Percentiles rank a stretch among this genome's conserved stretches.
phyloP scores from a whole-genome alignment of 2,329 filamentous ascomycete genomes.

The Ophiocordyceps camponoti-floridani region DNA sequence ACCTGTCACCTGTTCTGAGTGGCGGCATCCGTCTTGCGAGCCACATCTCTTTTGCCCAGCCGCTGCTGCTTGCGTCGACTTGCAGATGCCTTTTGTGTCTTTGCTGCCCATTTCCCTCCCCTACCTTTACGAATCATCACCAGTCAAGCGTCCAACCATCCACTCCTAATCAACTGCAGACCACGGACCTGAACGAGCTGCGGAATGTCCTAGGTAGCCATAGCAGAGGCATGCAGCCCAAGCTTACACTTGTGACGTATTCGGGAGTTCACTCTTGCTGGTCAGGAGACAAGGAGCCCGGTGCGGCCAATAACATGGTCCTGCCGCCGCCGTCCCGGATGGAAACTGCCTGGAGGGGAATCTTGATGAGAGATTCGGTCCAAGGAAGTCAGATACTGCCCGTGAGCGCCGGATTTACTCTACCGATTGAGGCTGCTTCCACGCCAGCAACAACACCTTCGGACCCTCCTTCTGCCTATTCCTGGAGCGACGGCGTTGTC shows the following conservation, averaged over 20 bases:
- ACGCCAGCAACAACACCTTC: constrained; percentile 25
- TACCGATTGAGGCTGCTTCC: constrained; percentile 18
- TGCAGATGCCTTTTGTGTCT: too few relatives aligned
- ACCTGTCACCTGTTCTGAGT: too few relatives aligned
- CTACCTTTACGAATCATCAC: too few relatives aligned
- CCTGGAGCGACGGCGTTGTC: constrained; percentile 19
- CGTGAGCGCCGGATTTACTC: constrained; percentile 30
- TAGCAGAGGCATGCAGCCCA: constrained; percentile 28
- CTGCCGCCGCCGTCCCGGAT: constrained; percentile 15
- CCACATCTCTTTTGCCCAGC: too few relatives aligned
- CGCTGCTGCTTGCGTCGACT: too few relatives aligned
- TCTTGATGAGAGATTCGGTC: constrained; percentile 10
- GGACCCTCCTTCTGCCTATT: constrained; percentile 25
- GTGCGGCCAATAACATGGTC: constrained; percentile 11
- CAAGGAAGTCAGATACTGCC: constrained; percentile 33
- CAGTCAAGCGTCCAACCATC: too few relatives aligned
- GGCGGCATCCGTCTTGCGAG: too few relatives aligned
- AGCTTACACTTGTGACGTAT: constrained; percentile 22
- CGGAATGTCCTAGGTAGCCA: constrained; percentile 24
- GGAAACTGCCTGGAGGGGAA: constrained; percentile 12
- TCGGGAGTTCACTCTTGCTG: constrained; percentile 19
- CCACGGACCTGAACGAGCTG: not conserved
- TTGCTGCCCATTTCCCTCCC: too few relatives aligned
- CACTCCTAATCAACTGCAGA: not conserved
- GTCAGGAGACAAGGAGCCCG: constrained; percentile 24